phyloP scores from a whole-genome alignment of 108 stramenopile species.

The Nannochloropsis gaditana region DNA sequence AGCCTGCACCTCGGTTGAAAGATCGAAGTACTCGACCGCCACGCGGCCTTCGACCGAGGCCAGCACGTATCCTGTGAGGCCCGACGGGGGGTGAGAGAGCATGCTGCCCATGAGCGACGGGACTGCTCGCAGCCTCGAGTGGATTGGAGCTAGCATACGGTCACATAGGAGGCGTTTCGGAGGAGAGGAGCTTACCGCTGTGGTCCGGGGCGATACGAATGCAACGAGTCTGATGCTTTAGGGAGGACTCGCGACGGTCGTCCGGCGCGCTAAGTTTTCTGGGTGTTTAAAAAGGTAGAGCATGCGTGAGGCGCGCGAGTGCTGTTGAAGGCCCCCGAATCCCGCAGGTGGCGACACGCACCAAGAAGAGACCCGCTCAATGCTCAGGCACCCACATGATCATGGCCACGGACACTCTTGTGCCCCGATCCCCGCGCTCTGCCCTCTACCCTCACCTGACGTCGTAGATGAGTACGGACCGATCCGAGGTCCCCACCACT shows the following conservation, averaged over 20 bases:
- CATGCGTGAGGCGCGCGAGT: background rate
- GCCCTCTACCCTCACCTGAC: slow-evolving; percentile 8
- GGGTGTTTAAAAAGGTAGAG: background rate
- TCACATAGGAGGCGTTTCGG: background rate
- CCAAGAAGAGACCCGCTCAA: too few relatives aligned
- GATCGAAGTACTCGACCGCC: slow-evolving; percentile 86
- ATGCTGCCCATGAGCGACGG: background rate
- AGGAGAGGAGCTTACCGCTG: background rate
- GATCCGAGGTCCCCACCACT: slow-evolving; percentile 42
- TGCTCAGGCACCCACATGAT: too few relatives aligned
- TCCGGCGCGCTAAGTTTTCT: slow-evolving; percentile 41
- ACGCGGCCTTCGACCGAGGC: slow-evolving; percentile 94
- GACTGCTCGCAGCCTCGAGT: background rate
- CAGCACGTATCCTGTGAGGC: slow-evolving; percentile 79
- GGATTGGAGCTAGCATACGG: background rate
- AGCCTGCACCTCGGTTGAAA: slow-evolving; percentile 43
- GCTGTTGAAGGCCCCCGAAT: too few relatives aligned
- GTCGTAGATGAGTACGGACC: slow-evolving; percentile 49
- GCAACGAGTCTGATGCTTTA: slow-evolving; percentile 51
- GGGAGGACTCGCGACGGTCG: slow-evolving; percentile 49
- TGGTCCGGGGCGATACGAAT: slow-evolving; percentile 43
- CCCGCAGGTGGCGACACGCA: too few relatives aligned
- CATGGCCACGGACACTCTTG: background rate
- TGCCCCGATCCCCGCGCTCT: background rate
- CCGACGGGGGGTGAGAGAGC: slow-evolving; percentile 48